phyloP scores from a whole-genome alignment of 306 rosid species.

The Begonia loranthoides region DNA sequence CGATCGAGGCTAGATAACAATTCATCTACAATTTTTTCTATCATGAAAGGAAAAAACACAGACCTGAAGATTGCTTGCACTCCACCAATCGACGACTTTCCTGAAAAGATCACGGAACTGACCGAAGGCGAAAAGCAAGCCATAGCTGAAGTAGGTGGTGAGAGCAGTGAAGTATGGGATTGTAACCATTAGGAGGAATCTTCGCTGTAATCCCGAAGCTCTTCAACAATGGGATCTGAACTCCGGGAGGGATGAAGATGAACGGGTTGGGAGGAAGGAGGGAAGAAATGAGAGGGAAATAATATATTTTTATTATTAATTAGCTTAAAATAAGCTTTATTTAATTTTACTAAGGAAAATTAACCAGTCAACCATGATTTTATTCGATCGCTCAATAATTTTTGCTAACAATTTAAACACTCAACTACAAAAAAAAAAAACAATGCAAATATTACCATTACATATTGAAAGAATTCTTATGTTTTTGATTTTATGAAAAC shows the following conservation, averaged over 20 bases:
- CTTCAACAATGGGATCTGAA: constrained; percentile 9
- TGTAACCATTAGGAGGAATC: constrained; percentile 58
- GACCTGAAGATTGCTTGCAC: constrained; percentile 56
- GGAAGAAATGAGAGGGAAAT: no score
- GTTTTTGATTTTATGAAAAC: no score
- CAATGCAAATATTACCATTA: no score
- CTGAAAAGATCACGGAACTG: constrained; percentile 79
- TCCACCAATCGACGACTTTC: constrained; percentile 53
- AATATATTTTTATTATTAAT: no score
- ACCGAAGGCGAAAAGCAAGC: constrained; percentile 74
- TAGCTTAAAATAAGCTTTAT: no score
- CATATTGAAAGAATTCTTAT: no score
- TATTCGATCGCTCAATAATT: no score
- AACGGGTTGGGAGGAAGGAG: background rate
- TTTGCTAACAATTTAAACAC: no score
- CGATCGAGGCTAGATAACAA: background rate
- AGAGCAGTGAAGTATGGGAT: constrained; percentile 86
- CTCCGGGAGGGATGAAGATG: background rate
- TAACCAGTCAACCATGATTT: no score
- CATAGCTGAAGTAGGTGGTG: constrained; percentile 87
- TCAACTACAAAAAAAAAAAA: no score
- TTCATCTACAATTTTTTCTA: no score
- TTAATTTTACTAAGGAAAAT: no score
- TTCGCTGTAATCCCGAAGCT: constrained; percentile 7
- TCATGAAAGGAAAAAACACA: background rate